Conservation (phyloP, 2,329 filamentous ascomycete genomes). For the Fusarium oligoseptatum region DNA sequence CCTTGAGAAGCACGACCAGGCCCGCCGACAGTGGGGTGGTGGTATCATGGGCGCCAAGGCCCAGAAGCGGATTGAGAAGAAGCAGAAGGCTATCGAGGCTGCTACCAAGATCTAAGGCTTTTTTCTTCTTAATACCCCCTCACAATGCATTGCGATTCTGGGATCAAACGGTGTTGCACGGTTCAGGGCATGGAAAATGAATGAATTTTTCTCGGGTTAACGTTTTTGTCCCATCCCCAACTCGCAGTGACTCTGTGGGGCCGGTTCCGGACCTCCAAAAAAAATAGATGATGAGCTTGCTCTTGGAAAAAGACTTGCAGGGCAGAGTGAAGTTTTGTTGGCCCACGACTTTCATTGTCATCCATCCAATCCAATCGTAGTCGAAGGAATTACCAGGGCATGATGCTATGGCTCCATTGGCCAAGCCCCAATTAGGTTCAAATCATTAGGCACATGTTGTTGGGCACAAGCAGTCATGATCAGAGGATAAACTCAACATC, state of each 20-base stretch:
- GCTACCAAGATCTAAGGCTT: slow-evolving; percentile 94
- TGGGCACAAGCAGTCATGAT: neutral
- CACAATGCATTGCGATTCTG: slow-evolving; percentile 55
- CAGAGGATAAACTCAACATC: neutral
- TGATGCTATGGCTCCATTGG: neutral
- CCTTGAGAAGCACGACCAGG: slow-evolving; percentile 93
- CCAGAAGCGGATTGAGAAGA: slow-evolving; percentile 81
- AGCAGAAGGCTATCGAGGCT: slow-evolving; percentile 91
- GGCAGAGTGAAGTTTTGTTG: slow-evolving; percentile 18
- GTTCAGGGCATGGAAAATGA: slow-evolving; percentile 60
- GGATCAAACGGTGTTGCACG: slow-evolving; percentile 57
- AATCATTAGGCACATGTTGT: neutral
- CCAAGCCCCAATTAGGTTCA: neutral
- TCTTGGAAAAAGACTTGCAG: slow-evolving; percentile 40
- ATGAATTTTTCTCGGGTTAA: slow-evolving; percentile 56
- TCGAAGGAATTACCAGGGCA: neutral
- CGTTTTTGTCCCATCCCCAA: slow-evolving; percentile 45
- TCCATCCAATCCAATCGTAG: neutral
- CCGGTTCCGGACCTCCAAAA: slow-evolving; percentile 39
- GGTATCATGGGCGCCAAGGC: slow-evolving; percentile 99
- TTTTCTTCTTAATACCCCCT: slow-evolving; percentile 54
- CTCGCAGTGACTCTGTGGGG: slow-evolving; percentile 48
- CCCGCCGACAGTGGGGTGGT: slow-evolving; percentile 96
- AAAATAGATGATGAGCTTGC: slow-evolving; percentile 54
- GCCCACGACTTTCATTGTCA: neutral